Conservation (phyloP, 768 basidiomycete genomes). For the Lentinula sp. region DNA sequence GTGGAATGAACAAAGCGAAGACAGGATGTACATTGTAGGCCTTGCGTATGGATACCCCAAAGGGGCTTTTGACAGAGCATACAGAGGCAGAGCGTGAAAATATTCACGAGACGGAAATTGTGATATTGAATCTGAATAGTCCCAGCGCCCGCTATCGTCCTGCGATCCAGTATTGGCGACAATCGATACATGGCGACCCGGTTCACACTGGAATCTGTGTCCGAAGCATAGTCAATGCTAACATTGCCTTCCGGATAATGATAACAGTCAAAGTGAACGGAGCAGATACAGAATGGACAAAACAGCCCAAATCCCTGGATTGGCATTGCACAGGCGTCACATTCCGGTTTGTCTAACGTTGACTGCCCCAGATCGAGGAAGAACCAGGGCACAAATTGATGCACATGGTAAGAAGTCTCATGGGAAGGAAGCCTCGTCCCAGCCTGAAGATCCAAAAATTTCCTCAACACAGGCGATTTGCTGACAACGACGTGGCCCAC, state of each 20-base stretch:
- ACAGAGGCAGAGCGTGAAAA: conserved; percentile 74
- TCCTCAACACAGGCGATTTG: conserved; percentile 25
- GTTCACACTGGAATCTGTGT: conserved; percentile 38
- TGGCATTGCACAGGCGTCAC: conserved; percentile 46
- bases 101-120: conserved; percentile 48
- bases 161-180: conserved; percentile 36
- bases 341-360: conserved; percentile 34
- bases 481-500: conserved; percentile 63
- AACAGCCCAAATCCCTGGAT: conserved; percentile 67
- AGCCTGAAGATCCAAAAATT: conserved; percentile 3
- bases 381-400: conserved; percentile 70
- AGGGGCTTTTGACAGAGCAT: conserved; percentile 60
- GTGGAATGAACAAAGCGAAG: conserved; percentile 50
- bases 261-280: conserved; percentile 77
- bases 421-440: conserved; percentile 2
- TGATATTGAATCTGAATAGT: conserved; percentile 33
- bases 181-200: conserved; percentile 60
- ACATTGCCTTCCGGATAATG: conserved; percentile 61
- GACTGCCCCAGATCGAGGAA: conserved; percentile 24
- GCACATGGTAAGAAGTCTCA: conserved; percentile 28
- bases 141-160: conserved; percentile 16
- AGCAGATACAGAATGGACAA: conserved; percentile 65
- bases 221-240: conserved; percentile 44
- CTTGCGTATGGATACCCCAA: conserved; percentile 67
- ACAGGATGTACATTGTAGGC: conserved; percentile 58